A percentile compares a stretch with the other conserved stretches of the same genome.
Conservation (phyloP, 2,329 filamentous ascomycete species). For the Exophiala sp. region DNA sequence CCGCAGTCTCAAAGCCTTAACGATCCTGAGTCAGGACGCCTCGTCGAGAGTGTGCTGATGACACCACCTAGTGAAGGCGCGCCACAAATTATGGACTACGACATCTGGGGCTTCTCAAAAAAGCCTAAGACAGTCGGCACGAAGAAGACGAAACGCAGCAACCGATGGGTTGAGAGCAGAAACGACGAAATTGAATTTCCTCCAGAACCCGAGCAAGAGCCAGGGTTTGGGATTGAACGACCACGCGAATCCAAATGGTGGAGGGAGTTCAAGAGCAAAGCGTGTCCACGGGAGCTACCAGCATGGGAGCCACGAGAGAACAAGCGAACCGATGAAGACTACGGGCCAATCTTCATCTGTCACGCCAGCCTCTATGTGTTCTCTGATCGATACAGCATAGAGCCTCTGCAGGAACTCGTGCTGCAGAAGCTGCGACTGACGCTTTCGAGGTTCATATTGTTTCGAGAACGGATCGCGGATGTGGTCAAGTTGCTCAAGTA, state of each 20-base stretch:
- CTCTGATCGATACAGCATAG: constrained; percentile 39
- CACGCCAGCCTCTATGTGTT: constrained; percentile 39
- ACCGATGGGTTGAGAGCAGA: background rate
- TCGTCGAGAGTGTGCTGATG: background rate
- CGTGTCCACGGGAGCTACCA: background rate
- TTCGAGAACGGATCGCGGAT: constrained; percentile 27
- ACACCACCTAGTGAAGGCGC: too few species aligned
- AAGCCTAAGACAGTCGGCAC: background rate
- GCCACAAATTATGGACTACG: too few species aligned
- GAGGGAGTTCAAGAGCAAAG: constrained; percentile 3
- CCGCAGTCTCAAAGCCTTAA: background rate
- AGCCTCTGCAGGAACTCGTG: constrained; percentile 31
- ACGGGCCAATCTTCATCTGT: constrained; percentile 36
- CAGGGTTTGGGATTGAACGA: background rate
- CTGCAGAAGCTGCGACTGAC: constrained; percentile 34
- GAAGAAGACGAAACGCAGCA: background rate
- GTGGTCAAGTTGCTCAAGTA: constrained; percentile 36
- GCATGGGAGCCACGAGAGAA: constrained; percentile 21
- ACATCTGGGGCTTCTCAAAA: background rate
- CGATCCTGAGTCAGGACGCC: background rate
- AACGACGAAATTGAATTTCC: background rate
- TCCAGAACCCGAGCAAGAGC: background rate
- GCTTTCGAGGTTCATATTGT: constrained; percentile 32
- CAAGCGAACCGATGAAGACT: constrained; percentile 27
- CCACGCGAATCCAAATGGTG: background rate